Evolutionary conservation across 2,329 filamentous ascomycete species (phyloP), one percentile per base, ranked within the genome.

Genomic region (Penicillium sp.): DNA sequence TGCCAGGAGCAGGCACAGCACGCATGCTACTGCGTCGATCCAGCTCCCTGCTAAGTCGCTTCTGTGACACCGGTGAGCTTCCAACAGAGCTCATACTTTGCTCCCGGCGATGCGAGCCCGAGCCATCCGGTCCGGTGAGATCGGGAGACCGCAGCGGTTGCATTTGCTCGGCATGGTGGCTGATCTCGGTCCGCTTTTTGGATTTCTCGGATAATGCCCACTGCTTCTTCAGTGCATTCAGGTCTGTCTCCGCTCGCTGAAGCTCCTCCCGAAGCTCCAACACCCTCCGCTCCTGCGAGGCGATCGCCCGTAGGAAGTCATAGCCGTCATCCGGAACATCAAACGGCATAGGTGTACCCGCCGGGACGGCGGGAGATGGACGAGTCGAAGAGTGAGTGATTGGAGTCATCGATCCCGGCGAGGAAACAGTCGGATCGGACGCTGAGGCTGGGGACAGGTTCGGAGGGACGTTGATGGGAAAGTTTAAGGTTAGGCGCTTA

Each of bases 221-320:
- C 62, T 88, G 83, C 55, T 77, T 82, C 71, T 95, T 96, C 45
- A 98, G 71, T 28, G 71, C 76, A 31, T 72, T 70, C 27, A 98
- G 71, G 31, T 94, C 84, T 9, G 71, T 67, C 60, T 98, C 90
- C 4, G 92, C 90, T 42, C 81, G 82, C 15, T 72, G 69, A n/a
- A 98, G 71, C 63, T 96, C 90, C 62, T 98, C 92, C 42, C 82
- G 84, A 35, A 98, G 71, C 65, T 96, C 92, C 40, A 98, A 69
- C 1, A 98, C 90, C 50, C 80, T 81, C 40, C 92, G 77, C 68
- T 98, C 92, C 66, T 96, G 89, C 10, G 86, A 82, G 30, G 92
- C 92, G 54, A 98, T 84, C 40, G 89, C 84, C 44, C 87, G 89
- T 49, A 98, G 80, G 55, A 95, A 85, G 34, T 81, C 73, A 54